phyloP scores from a whole-genome alignment of 371 early-diverging fungal genomes.

The Rhizomucor pusillus region DNA sequence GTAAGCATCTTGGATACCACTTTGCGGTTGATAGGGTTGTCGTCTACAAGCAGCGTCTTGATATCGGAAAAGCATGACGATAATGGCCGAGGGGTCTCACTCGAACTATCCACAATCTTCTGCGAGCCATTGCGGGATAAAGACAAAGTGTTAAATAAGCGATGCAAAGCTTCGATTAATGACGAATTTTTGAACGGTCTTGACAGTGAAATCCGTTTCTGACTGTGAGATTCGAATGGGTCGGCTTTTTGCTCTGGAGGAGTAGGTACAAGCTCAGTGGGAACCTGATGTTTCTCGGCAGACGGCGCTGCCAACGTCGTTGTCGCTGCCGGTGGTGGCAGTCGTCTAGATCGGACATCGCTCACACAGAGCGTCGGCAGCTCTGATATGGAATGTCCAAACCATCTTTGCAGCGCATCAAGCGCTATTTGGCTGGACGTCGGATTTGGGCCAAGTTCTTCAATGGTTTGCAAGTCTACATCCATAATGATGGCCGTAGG shows the following conservation, averaged over 20 bases:
- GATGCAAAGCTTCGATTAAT: constrained; percentile 2
- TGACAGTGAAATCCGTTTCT: neutral
- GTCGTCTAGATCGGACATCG: constrained; percentile 9
- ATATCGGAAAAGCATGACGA: constrained; percentile 11
- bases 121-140: no score
- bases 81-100: no score
- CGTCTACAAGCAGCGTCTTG: constrained; percentile 48
- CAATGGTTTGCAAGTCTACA: constrained; percentile 11
- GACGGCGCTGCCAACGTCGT: neutral
- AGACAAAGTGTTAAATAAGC: neutral
- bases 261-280: neutral
- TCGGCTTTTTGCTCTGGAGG: constrained; percentile 1
- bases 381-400: neutral
- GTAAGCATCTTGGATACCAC: constrained; percentile 45
- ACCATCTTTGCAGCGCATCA: constrained; percentile 4
- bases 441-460: constrained; percentile 6
- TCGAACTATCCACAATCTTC: no score
- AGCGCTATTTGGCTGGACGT: constrained; percentile 8
- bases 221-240: constrained; percentile 1
- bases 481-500: constrained; percentile 8
- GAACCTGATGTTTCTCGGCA: neutral
- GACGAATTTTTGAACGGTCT: constrained; percentile 18
- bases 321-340: neutral
- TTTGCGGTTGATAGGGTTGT: constrained; percentile 53
- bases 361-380: constrained; percentile 12